These are phyloP conservation scores for Yamadazyma friedrichii DNA, from an alignment of 1,139 yeast genomes.

Conservation along the genomic window DNA sequence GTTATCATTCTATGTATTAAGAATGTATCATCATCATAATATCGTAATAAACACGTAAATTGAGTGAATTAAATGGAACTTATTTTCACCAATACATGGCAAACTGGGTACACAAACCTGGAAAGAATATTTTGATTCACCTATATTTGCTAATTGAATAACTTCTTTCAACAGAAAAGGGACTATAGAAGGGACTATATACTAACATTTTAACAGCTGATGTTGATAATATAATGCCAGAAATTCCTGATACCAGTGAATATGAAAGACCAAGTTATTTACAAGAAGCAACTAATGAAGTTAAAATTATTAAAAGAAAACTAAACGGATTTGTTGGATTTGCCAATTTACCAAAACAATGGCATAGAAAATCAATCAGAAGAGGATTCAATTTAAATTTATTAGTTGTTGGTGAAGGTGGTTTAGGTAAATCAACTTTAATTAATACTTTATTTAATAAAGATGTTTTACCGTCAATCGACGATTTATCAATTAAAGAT, in stretches of 20 bases:
- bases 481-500: slow-evolving; percentile 14
- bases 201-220: slow-evolving; percentile 14
- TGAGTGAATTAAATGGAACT: no score
- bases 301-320: slow-evolving; percentile 72
- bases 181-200: no score
- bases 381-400: slow-evolving; percentile 91
- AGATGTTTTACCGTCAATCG: slow-evolving; percentile 45
- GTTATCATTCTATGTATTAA: no score
- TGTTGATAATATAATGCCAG: slow-evolving; percentile 19
- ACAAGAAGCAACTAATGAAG: slow-evolving; percentile 30
- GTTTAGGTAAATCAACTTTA: slow-evolving; percentile 91
- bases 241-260: slow-evolving; percentile 17
- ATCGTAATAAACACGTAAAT: no score
- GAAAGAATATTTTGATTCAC: no score
- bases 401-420: slow-evolving; percentile 89
- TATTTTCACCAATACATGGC: no score
- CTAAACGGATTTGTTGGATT: slow-evolving; percentile 94
- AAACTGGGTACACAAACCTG: no score
- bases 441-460: slow-evolving; percentile 88
- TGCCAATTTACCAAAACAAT: slow-evolving; percentile 96
- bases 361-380: slow-evolving; percentile 94
- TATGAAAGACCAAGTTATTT: slow-evolving; percentile 12
- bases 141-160: no score
- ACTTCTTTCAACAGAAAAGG: no score
- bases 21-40: no score